Percentiles rank a stretch among this genome's conserved stretches.
These are phyloP conservation scores for Puccinia polysora DNA, from an alignment of 1,284 basidiomycete species.

Conservation along the genomic window DNA sequence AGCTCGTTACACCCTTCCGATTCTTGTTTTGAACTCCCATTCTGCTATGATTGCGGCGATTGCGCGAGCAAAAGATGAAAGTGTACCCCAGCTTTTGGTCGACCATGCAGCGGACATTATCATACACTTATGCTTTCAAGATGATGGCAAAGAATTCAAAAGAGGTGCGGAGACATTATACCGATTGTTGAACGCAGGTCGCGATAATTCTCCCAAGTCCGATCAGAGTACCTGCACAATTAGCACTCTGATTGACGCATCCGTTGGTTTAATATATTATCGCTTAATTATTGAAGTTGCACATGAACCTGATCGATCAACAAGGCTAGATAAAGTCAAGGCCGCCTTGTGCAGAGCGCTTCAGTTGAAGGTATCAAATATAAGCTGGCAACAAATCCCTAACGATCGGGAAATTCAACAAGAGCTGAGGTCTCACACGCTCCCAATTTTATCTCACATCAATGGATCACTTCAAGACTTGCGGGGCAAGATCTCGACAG, in stretches of 20 bases:
- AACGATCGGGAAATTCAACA: conserved; percentile 29
- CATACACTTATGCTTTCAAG: conserved; percentile 26
- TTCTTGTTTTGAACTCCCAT: conserved; percentile 24
- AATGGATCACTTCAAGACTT: conserved; percentile 41
- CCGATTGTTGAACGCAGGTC: conserved; percentile 29
- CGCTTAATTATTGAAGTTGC: conserved; percentile 34
- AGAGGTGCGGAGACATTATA: conserved; percentile 19
- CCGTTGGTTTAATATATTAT: conserved; percentile 24
- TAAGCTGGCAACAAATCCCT: conserved; percentile 4
- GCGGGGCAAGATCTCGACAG: conserved; percentile 33
- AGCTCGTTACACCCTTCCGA: conserved; percentile 21
- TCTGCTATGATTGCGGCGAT: conserved; percentile 12
- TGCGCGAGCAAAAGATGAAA: conserved; percentile 29
- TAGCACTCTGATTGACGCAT: conserved; percentile 6
- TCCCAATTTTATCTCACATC: conserved; percentile 38
- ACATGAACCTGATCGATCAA: conserved; percentile 1
- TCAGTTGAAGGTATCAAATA: conserved; percentile 11
- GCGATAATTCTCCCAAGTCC: conserved; percentile 8
- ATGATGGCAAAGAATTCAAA: conserved; percentile 3
- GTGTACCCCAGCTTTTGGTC: conserved; percentile 18
- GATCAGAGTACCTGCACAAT: background rate
- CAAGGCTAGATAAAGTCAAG: conserved; percentile 1
- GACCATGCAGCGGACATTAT: conserved; percentile 19
- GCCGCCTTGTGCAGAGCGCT: conserved; percentile 21
- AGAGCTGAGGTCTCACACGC: conserved; percentile 18